Percentiles rank a stretch among this genome's conserved stretches.
Evolutionary conservation across 441 rosid species (phyloP).

Genomic region (Raphanus hybrid): DNA sequence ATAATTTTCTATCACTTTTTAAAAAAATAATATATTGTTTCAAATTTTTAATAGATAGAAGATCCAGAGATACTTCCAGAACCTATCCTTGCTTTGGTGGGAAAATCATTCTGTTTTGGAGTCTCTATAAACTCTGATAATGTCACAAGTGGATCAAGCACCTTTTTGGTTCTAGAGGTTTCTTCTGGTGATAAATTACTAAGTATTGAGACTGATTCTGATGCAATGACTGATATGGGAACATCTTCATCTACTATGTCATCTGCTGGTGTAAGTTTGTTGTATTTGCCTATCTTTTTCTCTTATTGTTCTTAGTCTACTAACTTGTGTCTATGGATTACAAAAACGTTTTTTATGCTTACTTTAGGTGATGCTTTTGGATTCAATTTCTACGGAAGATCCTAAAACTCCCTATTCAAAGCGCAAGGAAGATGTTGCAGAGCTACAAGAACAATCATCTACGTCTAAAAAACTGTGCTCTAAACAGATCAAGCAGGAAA

Average conservation of each 20-base stretch:
- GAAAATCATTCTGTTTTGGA: background rate
- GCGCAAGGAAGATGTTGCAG: background rate
- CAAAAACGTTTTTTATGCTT: background rate
- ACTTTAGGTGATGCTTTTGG: background rate
- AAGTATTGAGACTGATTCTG: background rate
- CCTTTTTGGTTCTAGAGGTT: background rate
- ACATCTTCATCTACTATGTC: background rate
- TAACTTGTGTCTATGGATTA: no score
- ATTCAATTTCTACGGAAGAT: background rate
- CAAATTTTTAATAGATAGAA: background rate
- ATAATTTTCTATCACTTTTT: no score
- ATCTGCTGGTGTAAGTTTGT: background rate
- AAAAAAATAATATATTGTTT: no score
- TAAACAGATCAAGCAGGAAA: background rate
- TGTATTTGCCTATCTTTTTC: no score
- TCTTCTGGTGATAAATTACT: background rate
- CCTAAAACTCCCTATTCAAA: background rate
- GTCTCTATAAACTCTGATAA: background rate
- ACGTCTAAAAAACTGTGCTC: background rate
- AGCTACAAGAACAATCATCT: background rate
- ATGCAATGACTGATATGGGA: background rate
- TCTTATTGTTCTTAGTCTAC: no score
- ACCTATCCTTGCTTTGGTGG: background rate
- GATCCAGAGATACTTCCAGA: background rate
- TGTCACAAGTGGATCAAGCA: background rate